Evolutionary conservation across 139 green algal species (phyloP).

Genomic region (Closterium sp.): DNA sequence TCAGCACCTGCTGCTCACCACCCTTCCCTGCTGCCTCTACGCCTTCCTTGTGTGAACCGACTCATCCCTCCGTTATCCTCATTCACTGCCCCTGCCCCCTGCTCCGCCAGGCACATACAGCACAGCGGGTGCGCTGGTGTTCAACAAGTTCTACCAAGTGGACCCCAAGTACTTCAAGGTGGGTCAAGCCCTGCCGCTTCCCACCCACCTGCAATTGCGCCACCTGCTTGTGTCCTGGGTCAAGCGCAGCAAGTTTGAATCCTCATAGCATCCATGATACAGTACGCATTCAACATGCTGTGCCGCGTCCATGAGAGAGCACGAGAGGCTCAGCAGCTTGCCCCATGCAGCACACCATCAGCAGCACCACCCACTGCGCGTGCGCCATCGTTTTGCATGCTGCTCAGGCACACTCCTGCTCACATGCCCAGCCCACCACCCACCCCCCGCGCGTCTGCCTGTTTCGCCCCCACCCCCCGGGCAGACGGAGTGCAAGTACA

Average conservation of each 20-base stretch:
- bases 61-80: background rate
- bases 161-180: constrained; percentile 28
- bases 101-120: constrained; percentile 20
- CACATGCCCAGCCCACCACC: background rate
- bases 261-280: too few species aligned
- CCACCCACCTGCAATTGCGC: background rate
- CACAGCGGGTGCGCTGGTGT: background rate
- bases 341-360: too few species aligned
- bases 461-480: background rate
- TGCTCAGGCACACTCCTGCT: background rate
- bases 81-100: background rate
- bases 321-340: too few species aligned
- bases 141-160: background rate
- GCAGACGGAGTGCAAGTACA: background rate
- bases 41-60: background rate
- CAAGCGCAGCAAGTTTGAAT: too few species aligned
- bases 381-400: background rate
- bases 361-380: background rate
- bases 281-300: too few species aligned
- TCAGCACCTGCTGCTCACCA: background rate
- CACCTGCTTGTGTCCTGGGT: background rate
- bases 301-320: too few species aligned
- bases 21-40: background rate
- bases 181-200: too few species aligned
- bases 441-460: background rate